Evolutionary conservation across 257 asterid genomes (phyloP), one percentile per base, ranked within the genome.

Genomic region (Dorcoceras hygrometricum): DNA sequence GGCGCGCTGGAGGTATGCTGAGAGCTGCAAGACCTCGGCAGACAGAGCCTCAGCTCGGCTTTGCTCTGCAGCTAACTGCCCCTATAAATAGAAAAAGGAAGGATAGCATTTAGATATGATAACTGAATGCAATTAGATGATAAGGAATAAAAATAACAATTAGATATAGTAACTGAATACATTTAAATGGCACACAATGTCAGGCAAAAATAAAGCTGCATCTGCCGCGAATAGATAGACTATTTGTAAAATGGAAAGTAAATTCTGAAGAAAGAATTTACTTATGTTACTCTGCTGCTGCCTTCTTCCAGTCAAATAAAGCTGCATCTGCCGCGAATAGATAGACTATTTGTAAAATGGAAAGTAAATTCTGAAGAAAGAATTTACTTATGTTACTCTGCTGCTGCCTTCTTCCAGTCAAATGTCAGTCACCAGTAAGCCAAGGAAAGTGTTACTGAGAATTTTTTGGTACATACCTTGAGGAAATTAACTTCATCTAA

Each of bases 11-110:
- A 89, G 97, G 23, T 79, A 88, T 56, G 87, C 88, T 48, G 96
- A 83, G 79, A 92, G 92, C 82, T 79, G 84, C 76, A 92, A 73
- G 53, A 87, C 85, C 76, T 92, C 95, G 0, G 89, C 96, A 59
- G 96, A 89, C 29, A 92, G 80, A 65, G 88, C 79, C 75, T 89
- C 96, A 11, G 86, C 89, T 75, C 90, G 89, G 82, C 90, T 86
- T 82, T 87, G 96, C 70, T 92, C 97, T 72, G 84, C 81, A 27
- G 83, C 86, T 59, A 92, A 84, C 77, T 83, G 83, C 62, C 81
- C 84, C 97, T 92, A 66, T 55, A 71, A 10, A 59, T 57, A 59
- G 32, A 66, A 66, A 28, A 50, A 65, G 53, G 36, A 26, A 68
- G 39, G 36, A 54, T 70, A 31, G 6, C n/a, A n/a, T n/a, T n/a